Evolutionary conservation across 192 early-diverging fungal genomes (phyloP).

Genomic region (Coemansia sp.): DNA sequence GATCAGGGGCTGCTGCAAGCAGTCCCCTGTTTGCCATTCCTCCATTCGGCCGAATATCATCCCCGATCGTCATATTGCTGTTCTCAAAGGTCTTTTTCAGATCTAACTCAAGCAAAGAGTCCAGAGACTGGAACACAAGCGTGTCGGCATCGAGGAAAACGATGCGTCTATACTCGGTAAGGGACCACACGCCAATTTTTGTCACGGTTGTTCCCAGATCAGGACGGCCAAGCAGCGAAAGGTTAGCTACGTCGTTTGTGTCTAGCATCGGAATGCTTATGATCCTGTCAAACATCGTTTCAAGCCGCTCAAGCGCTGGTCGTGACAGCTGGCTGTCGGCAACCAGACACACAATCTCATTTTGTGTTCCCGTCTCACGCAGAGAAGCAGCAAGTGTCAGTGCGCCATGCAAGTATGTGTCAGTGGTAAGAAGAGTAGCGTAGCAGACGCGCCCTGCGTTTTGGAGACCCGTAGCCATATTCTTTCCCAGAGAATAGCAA

Average conservation of each 20-base stretch:
- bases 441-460: conserved; percentile 27
- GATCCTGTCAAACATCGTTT: conserved; percentile 63
- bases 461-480: not conserved
- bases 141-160: conserved; percentile 89
- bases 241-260: conserved; percentile 51
- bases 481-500: not conserved
- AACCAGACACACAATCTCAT: conserved; percentile 66
- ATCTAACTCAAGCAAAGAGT: conserved; percentile 70
- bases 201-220: conserved; percentile 88
- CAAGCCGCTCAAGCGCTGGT: conserved; percentile 57
- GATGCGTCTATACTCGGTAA: conserved; percentile 69
- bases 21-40: conserved; percentile 53
- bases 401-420: conserved; percentile 82
- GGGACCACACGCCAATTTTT: conserved; percentile 84
- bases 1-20: conserved; percentile 88
- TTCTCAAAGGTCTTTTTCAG: conserved; percentile 3
- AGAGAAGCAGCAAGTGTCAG: conserved; percentile 77
- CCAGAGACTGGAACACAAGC: conserved; percentile 74
- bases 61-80: conserved; percentile 15
- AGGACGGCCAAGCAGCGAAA: conserved; percentile 74
- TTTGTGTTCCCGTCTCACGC: conserved; percentile 57
- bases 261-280: conserved; percentile 68
- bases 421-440: conserved; percentile 81
- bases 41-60: conserved; percentile 35
- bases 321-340: conserved; percentile 58